These are phyloP conservation scores for Blastobotrys raffinosifermentans DNA, from an alignment of 1,139 yeast species.

Conservation along the genomic window DNA sequence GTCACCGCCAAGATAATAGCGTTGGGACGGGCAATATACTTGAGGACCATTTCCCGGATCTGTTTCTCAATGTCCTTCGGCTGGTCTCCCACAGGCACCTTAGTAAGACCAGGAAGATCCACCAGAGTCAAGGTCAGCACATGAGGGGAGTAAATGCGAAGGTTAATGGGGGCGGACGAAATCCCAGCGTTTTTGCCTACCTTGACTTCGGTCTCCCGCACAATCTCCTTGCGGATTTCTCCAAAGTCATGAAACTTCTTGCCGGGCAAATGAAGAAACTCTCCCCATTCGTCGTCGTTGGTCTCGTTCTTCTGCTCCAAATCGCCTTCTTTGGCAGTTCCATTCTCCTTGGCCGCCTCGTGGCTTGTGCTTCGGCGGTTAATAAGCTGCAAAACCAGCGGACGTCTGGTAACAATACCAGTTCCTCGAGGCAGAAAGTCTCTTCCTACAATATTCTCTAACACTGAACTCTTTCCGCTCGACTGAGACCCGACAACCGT, in stretches of 20 bases:
- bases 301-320: constrained; percentile 44
- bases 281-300: constrained; percentile 96
- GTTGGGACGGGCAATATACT: constrained; percentile 90
- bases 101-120: constrained; percentile 95
- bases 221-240: constrained; percentile 86
- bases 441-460: constrained; percentile 91
- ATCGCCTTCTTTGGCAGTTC: constrained; percentile 10
- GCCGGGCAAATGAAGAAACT: constrained; percentile 86
- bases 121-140: constrained; percentile 93
- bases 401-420: constrained; percentile 93
- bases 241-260: constrained; percentile 85
- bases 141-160: constrained; percentile 92
- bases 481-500: constrained; percentile 97
- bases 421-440: constrained; percentile 95
- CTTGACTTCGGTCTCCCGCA: constrained; percentile 86
- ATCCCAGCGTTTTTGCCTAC: constrained; percentile 93
- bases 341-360: neutral
- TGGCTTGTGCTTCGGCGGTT: constrained; percentile 49
- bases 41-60: constrained; percentile 90
- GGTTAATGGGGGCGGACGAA: constrained; percentile 85
- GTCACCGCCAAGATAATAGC: constrained; percentile 94
- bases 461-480: constrained; percentile 87
- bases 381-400: constrained; percentile 74
- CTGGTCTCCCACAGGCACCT: constrained; percentile 99
- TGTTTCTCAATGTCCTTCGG: constrained; percentile 96